These are phyloP conservation scores for Erythrobasidium hasegawianum DNA, from an alignment of 1,284 basidiomycete species.

Conservation along the genomic window DNA sequence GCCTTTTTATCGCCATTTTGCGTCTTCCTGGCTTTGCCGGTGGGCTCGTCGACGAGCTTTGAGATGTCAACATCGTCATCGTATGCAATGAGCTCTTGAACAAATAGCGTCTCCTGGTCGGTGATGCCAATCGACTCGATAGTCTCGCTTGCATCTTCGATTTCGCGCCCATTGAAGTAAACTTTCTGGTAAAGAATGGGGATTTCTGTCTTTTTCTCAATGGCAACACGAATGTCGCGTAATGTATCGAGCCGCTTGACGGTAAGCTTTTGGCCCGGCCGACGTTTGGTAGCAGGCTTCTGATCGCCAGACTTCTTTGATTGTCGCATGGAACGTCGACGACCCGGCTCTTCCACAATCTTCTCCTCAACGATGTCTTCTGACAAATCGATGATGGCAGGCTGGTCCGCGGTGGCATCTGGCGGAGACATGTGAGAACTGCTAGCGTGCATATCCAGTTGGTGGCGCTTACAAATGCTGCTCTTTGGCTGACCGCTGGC, in stretches of 20 bases:
- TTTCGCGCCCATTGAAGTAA: constrained; percentile 60
- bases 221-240: constrained; percentile 69
- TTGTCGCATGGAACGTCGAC: constrained; percentile 20
- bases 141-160: constrained; percentile 62
- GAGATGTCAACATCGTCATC: constrained; percentile 57
- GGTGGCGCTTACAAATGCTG: not conserved
- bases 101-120: constrained; percentile 62
- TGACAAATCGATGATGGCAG: not conserved
- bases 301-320: constrained; percentile 6
- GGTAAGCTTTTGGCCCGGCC: constrained; percentile 19
- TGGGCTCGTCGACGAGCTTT: constrained; percentile 50
- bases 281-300: not conserved
- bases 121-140: constrained; percentile 60
- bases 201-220: constrained; percentile 60
- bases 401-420: too few relatives aligned
- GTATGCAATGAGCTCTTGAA: constrained; percentile 62
- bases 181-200: constrained; percentile 69
- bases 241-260: constrained; percentile 63
- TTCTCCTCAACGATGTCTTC: not conserved
- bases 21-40: not conserved
- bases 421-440: too few relatives aligned
- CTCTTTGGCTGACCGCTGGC: not conserved
- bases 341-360: not conserved
- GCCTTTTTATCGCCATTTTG: not conserved
- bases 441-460: too few relatives aligned